A percentile compares a stretch with the other conserved stretches of the same genome.
These are phyloP conservation scores for Mortierella sp. DNA, from an alignment of 371 early-diverging fungal species.

Conservation along the genomic window DNA sequence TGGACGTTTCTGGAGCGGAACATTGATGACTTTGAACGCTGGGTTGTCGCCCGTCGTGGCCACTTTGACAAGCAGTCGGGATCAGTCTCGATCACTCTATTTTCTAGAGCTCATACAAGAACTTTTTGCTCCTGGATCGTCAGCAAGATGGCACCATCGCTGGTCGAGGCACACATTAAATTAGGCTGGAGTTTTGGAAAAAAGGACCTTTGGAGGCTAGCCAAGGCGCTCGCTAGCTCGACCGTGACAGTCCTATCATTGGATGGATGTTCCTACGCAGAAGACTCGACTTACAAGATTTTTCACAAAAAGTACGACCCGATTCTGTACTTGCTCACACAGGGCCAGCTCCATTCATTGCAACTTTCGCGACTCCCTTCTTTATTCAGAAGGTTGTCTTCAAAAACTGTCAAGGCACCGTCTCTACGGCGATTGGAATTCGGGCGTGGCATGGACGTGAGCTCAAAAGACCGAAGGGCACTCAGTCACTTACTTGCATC, in stretches of 20 bases:
- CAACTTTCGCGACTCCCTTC: slow-evolving; percentile 38
- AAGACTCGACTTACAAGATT: slow-evolving; percentile 34
- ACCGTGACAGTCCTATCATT: slow-evolving; percentile 43
- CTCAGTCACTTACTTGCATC: slow-evolving; percentile 31
- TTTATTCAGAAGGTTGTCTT: slow-evolving; percentile 33
- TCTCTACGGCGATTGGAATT: slow-evolving; percentile 35
- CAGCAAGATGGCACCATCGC: slow-evolving; percentile 43
- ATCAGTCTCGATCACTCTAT: slow-evolving; percentile 37
- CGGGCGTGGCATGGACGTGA: slow-evolving; percentile 35
- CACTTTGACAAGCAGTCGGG: slow-evolving; percentile 49
- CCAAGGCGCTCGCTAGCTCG: slow-evolving; percentile 33
- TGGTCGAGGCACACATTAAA: slow-evolving; percentile 49
- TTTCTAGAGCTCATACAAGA: slow-evolving; percentile 34
- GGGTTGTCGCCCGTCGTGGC: slow-evolving; percentile 46
- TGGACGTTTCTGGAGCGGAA: slow-evolving; percentile 52
- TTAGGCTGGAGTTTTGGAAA: slow-evolving; percentile 49
- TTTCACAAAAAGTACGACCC: slow-evolving; percentile 53
- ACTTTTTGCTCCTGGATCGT: slow-evolving; percentile 49
- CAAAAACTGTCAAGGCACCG: slow-evolving; percentile 31
- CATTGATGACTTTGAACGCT: slow-evolving; percentile 46
- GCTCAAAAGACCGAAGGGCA: slow-evolving; percentile 17
- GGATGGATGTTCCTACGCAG: slow-evolving; percentile 36
- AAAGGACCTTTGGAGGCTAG: slow-evolving; percentile 45
- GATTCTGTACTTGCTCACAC: slow-evolving; percentile 30
- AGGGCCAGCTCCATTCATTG: slow-evolving; percentile 39